phyloP scores from a whole-genome alignment of 352 stramenopile species.

The Phytophthora sansomeana region DNA sequence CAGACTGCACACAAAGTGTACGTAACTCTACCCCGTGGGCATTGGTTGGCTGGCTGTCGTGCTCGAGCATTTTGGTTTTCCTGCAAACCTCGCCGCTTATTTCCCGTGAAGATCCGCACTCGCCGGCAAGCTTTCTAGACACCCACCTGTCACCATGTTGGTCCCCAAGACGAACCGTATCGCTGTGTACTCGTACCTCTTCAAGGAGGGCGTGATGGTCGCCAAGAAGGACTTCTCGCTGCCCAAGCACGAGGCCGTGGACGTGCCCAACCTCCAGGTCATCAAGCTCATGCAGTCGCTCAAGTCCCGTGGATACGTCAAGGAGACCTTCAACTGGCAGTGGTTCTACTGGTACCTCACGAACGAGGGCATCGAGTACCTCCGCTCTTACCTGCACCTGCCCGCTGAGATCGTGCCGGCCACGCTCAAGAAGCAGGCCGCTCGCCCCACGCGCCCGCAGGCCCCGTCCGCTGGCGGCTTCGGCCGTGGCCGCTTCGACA shows the following conservation, averaged over 20 bases:
- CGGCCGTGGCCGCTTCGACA: conserved; percentile 88
- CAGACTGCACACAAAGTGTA: conserved; percentile 22
- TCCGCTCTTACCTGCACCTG: conserved; percentile 98
- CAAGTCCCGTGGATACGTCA: conserved; percentile 97
- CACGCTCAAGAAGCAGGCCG: conserved; percentile 98
- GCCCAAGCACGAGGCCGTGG: conserved; percentile 96
- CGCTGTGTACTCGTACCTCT: conserved; percentile 98
- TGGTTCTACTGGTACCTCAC: conserved; percentile 99
- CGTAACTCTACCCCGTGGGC: not conserved
- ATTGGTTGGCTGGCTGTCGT: conserved; percentile 48
- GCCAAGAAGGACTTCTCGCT: conserved; percentile 91
- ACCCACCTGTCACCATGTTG: conserved; percentile 76
- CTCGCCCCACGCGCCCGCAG: conserved; percentile 81
- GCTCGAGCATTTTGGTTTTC: conserved; percentile 63
- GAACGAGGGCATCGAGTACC: conserved; percentile 99
- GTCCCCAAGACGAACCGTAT: conserved; percentile 99
- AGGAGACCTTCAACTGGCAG: conserved; percentile 99
- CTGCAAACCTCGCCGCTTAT: conserved; percentile 50
- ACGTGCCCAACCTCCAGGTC: conserved; percentile 99
- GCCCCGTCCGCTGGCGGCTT: conserved; percentile 78
- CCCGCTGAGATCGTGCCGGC: conserved; percentile 98
- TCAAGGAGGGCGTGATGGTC: conserved; percentile 94
- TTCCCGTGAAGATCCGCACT: conserved; percentile 90
- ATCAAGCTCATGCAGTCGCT: conserved; percentile 99
- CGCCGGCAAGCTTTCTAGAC: conserved; percentile 90